Evolutionary conservation across 768 basidiomycete species (phyloP), one percentile per base, ranked within the genome.

Genomic region (Hysterangium stoloniferum): DNA sequence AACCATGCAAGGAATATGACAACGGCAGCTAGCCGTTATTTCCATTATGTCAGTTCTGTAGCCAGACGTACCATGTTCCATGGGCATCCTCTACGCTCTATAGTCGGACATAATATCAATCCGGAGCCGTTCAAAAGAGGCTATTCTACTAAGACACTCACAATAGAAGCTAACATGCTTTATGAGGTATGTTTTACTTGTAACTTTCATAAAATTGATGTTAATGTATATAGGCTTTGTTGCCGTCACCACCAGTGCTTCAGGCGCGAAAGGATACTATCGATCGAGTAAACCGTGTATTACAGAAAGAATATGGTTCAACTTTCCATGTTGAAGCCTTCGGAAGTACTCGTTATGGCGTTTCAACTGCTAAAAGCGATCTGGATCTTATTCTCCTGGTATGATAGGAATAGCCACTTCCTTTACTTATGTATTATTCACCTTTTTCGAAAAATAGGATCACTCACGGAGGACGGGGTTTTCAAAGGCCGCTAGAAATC

Each of bases 321-420:
- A 20, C 52, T 31, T 76, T 69, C 58, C 41, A 29, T 3, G 65
- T 77, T 3, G 56, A 61, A 24, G 48, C 64, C 1, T 80, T 79
- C 57, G 79, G 79, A 28, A 79, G 78, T 52, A 69, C 71, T 15
- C 62, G 64, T 56, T 78, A 79, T 58, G 75, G 75, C 28, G 66
- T 71, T 29, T 67, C 71, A 34, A 56, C 61, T 28, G 35, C 48
- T 2, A 54, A 44, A 2, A 76, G 77, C 54, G 78, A 80, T 57
- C 58, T 80, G 40, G 79, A 80, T 57, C 54, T 80, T 41, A 67
- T 77, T 7, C 61, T 82, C 34, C 48, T 78, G 2, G 80, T 80
- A 48, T 52, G 73, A 5, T n/a, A 11, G 6, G 28, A 5, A n/a
- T 32, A 3, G 17, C 29, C 15, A 12, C 13, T 2, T 4, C 1